These are phyloP conservation scores for Psidium guajava DNA, from an alignment of 345 rosid genomes.

Conservation along the genomic window DNA sequence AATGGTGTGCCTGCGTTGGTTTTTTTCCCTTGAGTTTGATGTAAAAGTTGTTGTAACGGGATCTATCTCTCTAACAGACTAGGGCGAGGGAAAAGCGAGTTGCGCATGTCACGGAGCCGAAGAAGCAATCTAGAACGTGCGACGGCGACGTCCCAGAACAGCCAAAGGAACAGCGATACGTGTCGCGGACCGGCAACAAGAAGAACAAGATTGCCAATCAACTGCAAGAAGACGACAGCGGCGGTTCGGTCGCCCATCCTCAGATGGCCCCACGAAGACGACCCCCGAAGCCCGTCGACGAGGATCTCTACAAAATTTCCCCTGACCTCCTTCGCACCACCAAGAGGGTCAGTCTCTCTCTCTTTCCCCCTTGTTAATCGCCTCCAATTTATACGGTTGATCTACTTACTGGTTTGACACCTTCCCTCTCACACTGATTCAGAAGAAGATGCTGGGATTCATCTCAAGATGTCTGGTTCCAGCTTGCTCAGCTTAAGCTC, in stretches of 20 bases:
- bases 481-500: conserved; percentile 39
- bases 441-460: conserved; percentile 58
- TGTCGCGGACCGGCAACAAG: background rate
- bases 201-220: background rate
- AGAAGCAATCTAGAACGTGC: conserved; percentile 46
- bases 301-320: conserved; percentile 88
- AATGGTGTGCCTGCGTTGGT: background rate
- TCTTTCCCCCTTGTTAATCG: background rate
- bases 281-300: conserved; percentile 63
- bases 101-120: conserved; percentile 34
- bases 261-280: background rate
- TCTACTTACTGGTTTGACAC: background rate
- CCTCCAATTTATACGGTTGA: background rate
- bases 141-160: conserved; percentile 33
- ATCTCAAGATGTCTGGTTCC: conserved; percentile 63
- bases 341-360: conserved; percentile 23
- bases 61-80: conserved; percentile 8
- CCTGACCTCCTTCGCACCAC: conserved; percentile 62
- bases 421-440: background rate
- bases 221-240: background rate
- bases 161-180: conserved; percentile 17
- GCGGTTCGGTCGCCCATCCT: background rate
- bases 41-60: background rate
- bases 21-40: background rate
- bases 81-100: conserved; percentile 26